Evolutionary conservation across 2,329 filamentous ascomycete genomes (phyloP), one percentile per base, ranked within the genome.

Genomic region (Botryotinia narcissicola): DNA sequence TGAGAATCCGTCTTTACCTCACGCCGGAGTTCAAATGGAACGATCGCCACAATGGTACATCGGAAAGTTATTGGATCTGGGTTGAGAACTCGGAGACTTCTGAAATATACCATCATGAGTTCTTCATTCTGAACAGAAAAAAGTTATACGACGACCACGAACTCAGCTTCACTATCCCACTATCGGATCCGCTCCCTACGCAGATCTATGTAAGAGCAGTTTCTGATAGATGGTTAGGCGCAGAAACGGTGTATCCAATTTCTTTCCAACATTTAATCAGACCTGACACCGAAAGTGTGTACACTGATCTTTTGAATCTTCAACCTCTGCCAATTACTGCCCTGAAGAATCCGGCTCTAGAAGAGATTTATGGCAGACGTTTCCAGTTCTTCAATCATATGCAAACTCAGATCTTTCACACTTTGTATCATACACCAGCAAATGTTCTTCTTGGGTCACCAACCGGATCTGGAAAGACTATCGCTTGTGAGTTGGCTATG

Each of bases 361-460:
- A 99, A 81, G 93, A 96, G 75, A 88, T 99, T 1, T 99, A 99
- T 79, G 90, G 87, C 0, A 86, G 95, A 81, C 89, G 94, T 46
- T 99, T 99, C 82, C 92, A 96, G 76, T 99, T 92, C 83, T 99
- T 99, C 87, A 99, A 99, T 80, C 96, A 96, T 0, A 98, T 99
- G 97, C 96, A 99, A 82, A 98, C 96, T 0, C 96, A 99, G 80
- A 94, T 99, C 70, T 99, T 99, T 83, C 96, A 99, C 80, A 95
- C 94, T 22, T 88, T 99, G 48, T 99, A 99, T 77, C 92, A 98
- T 81, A 98, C 96, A 0, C 83, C 92, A 12, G 92, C 93, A 63
- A 99, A 99, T 80, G 95, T 99, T 7, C 87, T 99, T 4, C 88
- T 99, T 14, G 96, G 97, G 12, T 98, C 96, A 3, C 97, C 96